Conservation (phyloP, 2,329 filamentous ascomycete species). For the Cryphonectria nitschkei region DNA sequence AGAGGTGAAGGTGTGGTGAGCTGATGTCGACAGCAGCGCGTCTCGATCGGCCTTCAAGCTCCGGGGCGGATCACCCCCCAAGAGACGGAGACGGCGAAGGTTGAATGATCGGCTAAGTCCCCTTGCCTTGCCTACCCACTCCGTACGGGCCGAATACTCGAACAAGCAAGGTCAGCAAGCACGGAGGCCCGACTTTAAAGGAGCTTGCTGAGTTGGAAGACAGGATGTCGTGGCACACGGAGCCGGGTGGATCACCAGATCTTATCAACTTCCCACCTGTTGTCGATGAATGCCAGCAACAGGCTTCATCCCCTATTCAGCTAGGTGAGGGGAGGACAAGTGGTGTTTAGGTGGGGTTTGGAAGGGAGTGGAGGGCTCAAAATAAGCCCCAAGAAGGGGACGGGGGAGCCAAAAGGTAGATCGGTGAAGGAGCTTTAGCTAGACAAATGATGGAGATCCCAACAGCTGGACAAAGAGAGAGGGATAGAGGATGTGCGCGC, state of each 20-base stretch:
- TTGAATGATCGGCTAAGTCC: slow-evolving; percentile 12
- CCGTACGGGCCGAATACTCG: slow-evolving; percentile 8
- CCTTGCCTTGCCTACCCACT: slow-evolving; percentile 4
- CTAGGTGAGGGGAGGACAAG: neutral
- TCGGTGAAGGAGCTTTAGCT: neutral
- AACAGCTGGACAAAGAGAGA: neutral
- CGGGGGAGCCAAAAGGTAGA: neutral
- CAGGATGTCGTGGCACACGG: neutral
- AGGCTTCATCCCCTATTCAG: neutral
- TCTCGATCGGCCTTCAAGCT: neutral
- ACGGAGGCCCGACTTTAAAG: neutral
- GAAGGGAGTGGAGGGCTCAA: neutral
- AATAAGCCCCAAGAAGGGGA: neutral
- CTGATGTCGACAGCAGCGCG: neutral
- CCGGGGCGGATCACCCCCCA: slow-evolving; percentile 7
- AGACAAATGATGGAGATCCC: neutral
- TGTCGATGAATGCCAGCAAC: neutral
- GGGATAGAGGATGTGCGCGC: neutral
- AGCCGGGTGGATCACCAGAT: neutral
- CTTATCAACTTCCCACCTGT: neutral
- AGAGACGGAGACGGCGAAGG: slow-evolving; percentile 2
- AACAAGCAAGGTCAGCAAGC: neutral
- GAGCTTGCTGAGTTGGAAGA: neutral
- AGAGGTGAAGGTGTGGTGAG: neutral
- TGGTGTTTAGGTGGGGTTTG: neutral